Evolutionary conservation across 352 stramenopile species (phyloP), one percentile per base, ranked within the genome.

Genomic region (Pythium folliculosum): DNA sequence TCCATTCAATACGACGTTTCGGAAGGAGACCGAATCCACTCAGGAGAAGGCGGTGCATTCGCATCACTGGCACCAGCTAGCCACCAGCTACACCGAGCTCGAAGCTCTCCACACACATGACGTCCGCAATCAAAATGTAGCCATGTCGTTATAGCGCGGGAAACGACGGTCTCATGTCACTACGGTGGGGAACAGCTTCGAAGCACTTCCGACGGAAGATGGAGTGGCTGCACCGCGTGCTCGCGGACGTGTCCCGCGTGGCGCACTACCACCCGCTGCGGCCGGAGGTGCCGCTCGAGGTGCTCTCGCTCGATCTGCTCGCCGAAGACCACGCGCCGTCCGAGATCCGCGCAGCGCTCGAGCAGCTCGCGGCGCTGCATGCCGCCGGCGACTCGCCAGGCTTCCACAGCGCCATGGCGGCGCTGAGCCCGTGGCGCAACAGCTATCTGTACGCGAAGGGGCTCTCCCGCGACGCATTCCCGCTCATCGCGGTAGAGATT

Each of bases 261-360:
- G 52, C 52, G 23, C 51, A 68, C 45, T 61, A 49, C 51, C 61
- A 68, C 23, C 61, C 61, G 16, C 61, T 61, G 30, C 52, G 61
- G 5, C 43, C 45, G 8, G 43, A 61, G 14, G 45, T 47, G 14
- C 52, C 61, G n/a, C 51, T 61, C 16, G 61, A 68, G 7, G 52
- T 68, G 52, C 43, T 68, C 1, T 57, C 61, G 8, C 40, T 68
- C 13, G 21, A 49, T 23, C 14, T 55, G 9, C 32, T 9, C n/a
- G 17, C 10, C 16, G 43, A 5, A 0, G 25, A 4, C 6, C 23
- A 53, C 9, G 21, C 22, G 7, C 38, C 60, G 14, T 0, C 10
- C 19, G 19, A 21, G 25, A 7, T 62, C 14, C 51, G 44, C 9
- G 52, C 27, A 0, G 61, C 61, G 1, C n/a, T 68, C 1, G 52